A percentile compares a stretch with the other conserved stretches of the same genome.
phyloP scores from a whole-genome alignment of 2,329 filamentous ascomycete species.

The Epichloe aotearoae region DNA sequence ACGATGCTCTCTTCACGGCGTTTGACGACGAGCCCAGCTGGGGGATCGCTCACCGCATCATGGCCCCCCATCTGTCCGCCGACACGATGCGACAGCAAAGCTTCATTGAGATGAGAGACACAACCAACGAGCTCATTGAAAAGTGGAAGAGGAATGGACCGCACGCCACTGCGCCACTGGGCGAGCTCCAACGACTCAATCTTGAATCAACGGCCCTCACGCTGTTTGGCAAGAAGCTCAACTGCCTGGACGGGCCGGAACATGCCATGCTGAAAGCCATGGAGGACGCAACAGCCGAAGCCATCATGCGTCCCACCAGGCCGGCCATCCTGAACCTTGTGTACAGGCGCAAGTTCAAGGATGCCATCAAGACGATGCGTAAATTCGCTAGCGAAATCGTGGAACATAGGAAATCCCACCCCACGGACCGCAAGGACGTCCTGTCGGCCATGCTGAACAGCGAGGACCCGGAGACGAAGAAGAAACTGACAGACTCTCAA shows the following conservation, averaged over 20 bases:
- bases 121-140: constrained; percentile 33
- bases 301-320: constrained; percentile 39
- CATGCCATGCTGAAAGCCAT: constrained; percentile 39
- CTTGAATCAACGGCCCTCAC: constrained; percentile 36
- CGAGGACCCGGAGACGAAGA: constrained; percentile 48
- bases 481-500: constrained; percentile 41
- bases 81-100: constrained; percentile 16
- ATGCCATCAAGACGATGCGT: constrained; percentile 39
- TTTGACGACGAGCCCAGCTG: constrained; percentile 34
- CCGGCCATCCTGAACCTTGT: constrained; percentile 38
- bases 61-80: constrained; percentile 30
- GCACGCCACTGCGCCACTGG: constrained; percentile 29
- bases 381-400: constrained; percentile 44
- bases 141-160: constrained; percentile 29
- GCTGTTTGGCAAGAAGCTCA: constrained; percentile 37
- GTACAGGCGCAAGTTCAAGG: constrained; percentile 39
- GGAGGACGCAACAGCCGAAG: constrained; percentile 41
- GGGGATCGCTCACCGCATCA: constrained; percentile 40
- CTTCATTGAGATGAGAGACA: constrained; percentile 35
- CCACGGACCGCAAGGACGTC: constrained; percentile 44
- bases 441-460: constrained; percentile 45
- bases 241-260: constrained; percentile 30
- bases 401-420: constrained; percentile 37
- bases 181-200: constrained; percentile 39
- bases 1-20: constrained; percentile 40